Evolutionary conservation across 176 grass and related monocot species (phyloP), one percentile per base, ranked within the genome.

Genomic region (Hordeum marinum): DNA sequence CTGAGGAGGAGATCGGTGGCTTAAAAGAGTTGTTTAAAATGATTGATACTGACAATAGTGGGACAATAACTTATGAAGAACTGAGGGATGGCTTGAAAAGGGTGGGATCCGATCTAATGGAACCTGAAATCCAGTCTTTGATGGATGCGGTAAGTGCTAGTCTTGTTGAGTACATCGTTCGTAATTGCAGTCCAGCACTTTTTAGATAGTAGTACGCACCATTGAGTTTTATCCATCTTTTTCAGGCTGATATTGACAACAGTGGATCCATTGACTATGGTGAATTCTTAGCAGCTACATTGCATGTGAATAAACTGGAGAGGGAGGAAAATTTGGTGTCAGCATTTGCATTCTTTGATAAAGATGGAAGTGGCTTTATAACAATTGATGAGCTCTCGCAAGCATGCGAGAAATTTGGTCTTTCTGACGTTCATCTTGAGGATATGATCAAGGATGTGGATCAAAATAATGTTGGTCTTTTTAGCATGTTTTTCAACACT

Each of bases 241-340:
- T 82, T 31, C 80, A 94, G 92, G 89, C 89, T 82, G 92, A 94
- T 78, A 91, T 94, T 65, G 89, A 94, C 81, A 89, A 89, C 29
- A 91, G 71, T 35, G 92, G 89, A 76, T 82, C 86, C 45, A 94
- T 94, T 68, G 95, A 97, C 36, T 97, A 97, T 88, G 92, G 92
- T 84, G 95, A 97, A 80, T 97, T 97, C 79, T 82, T 97, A 40
- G 90, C 95, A 29, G 95, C 95, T 66, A 97, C 95, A 32, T 76
- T 97, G 82, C 92, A 97, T 82, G 88, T 97, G 95, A 97, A 94
- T 85, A 97, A 94, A 89, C 84, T 97, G 67, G 95, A 97, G 84
- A 90, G 92, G 59, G 95, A 97, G 72, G 92, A 97, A 76, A 94
- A 94, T 72, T 83, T 97, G 66, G 32, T 94, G 17, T 89, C 82